Evolutionary conservation across 202 grass and related monocot species (phyloP).

Genomic region (Panicum hallii): DNA sequence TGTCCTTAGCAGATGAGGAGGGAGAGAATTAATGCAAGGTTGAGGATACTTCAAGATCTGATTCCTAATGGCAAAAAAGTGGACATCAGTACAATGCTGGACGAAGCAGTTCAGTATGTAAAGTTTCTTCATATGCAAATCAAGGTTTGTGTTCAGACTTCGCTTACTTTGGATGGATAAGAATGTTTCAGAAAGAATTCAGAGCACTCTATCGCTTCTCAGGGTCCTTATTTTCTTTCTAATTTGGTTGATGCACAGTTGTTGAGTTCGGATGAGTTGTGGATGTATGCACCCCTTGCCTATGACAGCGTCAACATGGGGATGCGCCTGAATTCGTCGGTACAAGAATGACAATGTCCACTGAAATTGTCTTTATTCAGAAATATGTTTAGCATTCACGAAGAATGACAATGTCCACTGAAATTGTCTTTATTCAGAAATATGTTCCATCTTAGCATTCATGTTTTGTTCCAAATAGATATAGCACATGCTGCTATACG

Average conservation of each 20-base stretch:
- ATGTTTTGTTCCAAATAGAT: too few relatives aligned
- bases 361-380: background rate
- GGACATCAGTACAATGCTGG: slow-evolving; percentile 73
- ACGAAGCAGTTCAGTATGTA: slow-evolving; percentile 65
- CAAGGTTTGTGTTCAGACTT: slow-evolving; percentile 41
- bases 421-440: background rate
- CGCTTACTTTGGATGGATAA: background rate
- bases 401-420: slow-evolving; percentile 1
- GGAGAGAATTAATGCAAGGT: slow-evolving; percentile 56
- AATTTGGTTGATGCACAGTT: slow-evolving; percentile 36
- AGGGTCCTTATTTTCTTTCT: background rate
- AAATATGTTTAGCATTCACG: background rate
- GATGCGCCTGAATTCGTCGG: background rate
- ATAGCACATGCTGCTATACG: too few relatives aligned
- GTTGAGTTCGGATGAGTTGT: slow-evolving; percentile 66
- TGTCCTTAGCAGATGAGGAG: slow-evolving; percentile 57
- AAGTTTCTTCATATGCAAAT: slow-evolving; percentile 74
- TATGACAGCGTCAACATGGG: slow-evolving; percentile 46
- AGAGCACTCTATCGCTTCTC: background rate
- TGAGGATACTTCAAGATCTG: slow-evolving; percentile 58
- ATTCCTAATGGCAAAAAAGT: slow-evolving; percentile 68
- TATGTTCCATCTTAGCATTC: background rate
- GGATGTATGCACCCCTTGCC: slow-evolving; percentile 66
- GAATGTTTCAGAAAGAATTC: background rate
- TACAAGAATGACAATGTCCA: slow-evolving; percentile 6